These are phyloP conservation scores for Gamarada debralockiae DNA, from an alignment of 495 filamentous ascomycete genomes.

Conservation along the genomic window DNA sequence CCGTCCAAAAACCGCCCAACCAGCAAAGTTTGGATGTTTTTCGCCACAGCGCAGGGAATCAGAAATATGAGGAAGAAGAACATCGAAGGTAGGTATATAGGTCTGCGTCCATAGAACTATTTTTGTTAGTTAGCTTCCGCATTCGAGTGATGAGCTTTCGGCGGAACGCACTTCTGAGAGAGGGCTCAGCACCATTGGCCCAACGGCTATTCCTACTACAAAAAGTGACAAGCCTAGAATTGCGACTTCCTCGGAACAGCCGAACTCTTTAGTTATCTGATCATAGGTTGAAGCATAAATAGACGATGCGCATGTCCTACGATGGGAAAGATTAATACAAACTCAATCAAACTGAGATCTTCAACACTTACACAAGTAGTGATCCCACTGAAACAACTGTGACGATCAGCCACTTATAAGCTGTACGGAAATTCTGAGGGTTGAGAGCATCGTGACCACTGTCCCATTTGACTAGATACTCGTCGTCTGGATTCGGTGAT, in stretches of 20 bases:
- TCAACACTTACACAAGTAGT: background rate
- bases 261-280: conserved; percentile 37
- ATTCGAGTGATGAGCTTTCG: background rate
- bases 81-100: conserved; percentile 63
- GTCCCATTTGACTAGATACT: conserved; percentile 5
- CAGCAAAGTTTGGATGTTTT: conserved; percentile 62
- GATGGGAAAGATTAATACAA: background rate
- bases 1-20: conserved; percentile 77
- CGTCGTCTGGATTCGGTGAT: background rate
- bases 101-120: conserved; percentile 61
- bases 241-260: conserved; percentile 36
- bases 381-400: conserved; percentile 2
- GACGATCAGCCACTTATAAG: conserved; percentile 9
- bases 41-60: conserved; percentile 55
- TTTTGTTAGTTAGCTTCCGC: background rate
- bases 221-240: conserved; percentile 47
- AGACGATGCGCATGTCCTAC: conserved; percentile 55
- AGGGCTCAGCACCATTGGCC: conserved; percentile 35
- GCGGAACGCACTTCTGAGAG: conserved; percentile 51
- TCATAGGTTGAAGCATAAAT: conserved; percentile 38
- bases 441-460: conserved; percentile 3
- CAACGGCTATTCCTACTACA: conserved; percentile 45
- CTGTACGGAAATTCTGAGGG: background rate
- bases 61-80: conserved; percentile 64
- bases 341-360: background rate